A percentile compares a stretch with the other conserved stretches of the same genome.
phyloP scores from a whole-genome alignment of 1,284 basidiomycete species.

The Peniophora sp. region DNA sequence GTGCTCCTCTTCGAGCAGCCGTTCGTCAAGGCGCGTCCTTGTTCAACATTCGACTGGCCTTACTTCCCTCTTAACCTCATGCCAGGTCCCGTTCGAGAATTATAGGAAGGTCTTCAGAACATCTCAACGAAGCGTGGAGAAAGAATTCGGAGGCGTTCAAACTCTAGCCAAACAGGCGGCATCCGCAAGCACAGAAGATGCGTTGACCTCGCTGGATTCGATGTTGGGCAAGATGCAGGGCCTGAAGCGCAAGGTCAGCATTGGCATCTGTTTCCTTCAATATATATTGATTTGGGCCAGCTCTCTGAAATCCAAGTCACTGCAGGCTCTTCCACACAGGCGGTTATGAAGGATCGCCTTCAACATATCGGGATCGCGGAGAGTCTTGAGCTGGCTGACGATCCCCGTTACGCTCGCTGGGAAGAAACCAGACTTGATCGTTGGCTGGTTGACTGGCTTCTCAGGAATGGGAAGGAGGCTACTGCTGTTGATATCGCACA shows the following conservation, averaged over 20 bases:
- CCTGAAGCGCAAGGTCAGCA: constrained; percentile 74
- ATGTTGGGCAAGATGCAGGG: constrained; percentile 72
- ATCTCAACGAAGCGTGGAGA: constrained; percentile 73
- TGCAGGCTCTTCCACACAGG: constrained; percentile 57
- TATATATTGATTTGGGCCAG: constrained; percentile 25
- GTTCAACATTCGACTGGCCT: neutral
- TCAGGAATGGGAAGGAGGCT: constrained; percentile 66
- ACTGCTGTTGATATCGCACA: constrained; percentile 64
- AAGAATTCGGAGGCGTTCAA: constrained; percentile 61
- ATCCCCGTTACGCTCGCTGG: constrained; percentile 66
- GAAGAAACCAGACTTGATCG: constrained; percentile 75
- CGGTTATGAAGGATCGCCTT: constrained; percentile 65
- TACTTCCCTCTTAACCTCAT: neutral
- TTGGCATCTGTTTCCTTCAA: constrained; percentile 3
- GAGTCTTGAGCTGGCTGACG: constrained; percentile 37
- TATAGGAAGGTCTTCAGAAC: constrained; percentile 79
- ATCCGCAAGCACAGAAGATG: constrained; percentile 30
- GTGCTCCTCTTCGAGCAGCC: constrained; percentile 85
- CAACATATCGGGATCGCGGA: constrained; percentile 63
- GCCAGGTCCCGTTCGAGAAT: constrained; percentile 78
- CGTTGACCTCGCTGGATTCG: constrained; percentile 54
- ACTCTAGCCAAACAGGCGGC: constrained; percentile 46
- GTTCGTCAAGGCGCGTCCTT: constrained; percentile 56
- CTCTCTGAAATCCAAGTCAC: constrained; percentile 63
- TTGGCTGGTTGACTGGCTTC: constrained; percentile 89